Conservation (phyloP, 2,329 filamentous ascomycete species). For the Taxawa tesnikishii region DNA sequence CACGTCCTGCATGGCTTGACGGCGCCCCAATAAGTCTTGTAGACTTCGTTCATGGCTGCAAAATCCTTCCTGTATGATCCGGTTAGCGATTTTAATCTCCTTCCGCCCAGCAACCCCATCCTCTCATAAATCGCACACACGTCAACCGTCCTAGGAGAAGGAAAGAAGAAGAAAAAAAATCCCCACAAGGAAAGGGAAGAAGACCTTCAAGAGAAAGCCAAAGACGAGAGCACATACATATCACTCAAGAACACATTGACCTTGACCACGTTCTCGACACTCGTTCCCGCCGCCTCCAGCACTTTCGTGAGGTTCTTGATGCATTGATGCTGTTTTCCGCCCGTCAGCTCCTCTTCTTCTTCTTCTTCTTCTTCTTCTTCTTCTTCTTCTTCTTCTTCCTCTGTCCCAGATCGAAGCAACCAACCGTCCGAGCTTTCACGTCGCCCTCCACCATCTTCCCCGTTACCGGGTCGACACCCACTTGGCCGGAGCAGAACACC, state of each 20-base stretch:
- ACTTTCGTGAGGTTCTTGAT: conserved; percentile 48
- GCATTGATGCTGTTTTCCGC: conserved; percentile 40
- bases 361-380: too few species aligned
- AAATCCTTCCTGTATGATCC: conserved; percentile 40
- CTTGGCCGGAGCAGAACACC: conserved; percentile 58
- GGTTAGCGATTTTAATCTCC: too few species aligned
- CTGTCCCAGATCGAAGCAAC: conserved; percentile 9
- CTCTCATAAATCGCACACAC: too few species aligned
- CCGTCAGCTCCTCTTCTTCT: too few species aligned
- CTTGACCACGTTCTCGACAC: conserved; percentile 51
- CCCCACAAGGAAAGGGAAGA: too few species aligned
- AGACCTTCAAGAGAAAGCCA: too few species aligned
- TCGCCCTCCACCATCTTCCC: conserved; percentile 43
- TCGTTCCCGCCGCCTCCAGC: conserved; percentile 48
- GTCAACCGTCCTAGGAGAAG: too few species aligned
- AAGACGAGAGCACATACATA: conserved; percentile 49
- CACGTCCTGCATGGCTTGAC: conserved; percentile 19
- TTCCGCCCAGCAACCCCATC: too few species aligned
- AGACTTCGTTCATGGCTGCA: conserved; percentile 44
- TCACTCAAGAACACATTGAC: conserved; percentile 53
- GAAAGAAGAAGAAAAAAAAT: too few species aligned
- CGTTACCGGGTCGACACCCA: conserved; percentile 46
- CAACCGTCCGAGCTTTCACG: conserved; percentile 42
- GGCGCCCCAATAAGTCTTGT: conserved; percentile 22
- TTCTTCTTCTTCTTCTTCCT: conserved; percentile 1